Evolutionary conservation across 129 eudicot species (phyloP).

Genomic region (Tagetes patula): DNA sequence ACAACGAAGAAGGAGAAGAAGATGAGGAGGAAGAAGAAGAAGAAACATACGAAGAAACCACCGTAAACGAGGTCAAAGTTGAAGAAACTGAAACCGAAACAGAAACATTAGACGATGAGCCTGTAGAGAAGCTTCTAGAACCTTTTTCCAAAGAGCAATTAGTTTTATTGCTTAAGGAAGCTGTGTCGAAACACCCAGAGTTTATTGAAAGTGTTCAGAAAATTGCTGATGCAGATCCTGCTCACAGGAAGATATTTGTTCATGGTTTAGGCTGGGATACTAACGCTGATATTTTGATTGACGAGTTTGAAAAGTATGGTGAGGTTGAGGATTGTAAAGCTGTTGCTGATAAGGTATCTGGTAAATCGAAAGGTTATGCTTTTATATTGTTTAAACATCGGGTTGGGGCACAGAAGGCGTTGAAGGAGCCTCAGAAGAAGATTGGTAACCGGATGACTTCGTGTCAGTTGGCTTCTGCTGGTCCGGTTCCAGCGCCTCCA

Average conservation of each 20-base stretch:
- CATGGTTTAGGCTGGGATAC: constrained; percentile 93
- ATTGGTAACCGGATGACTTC: constrained; percentile 79
- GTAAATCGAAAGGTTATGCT: constrained; percentile 84
- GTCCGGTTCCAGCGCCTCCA: constrained; percentile 65
- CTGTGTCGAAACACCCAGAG: constrained; percentile 63
- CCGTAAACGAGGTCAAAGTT: constrained; percentile 17
- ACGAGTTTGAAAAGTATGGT: constrained; percentile 68
- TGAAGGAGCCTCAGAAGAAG: constrained; percentile 87
- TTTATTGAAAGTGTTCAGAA: constrained; percentile 53
- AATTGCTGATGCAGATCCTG: constrained; percentile 74
- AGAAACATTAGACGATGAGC: constrained; percentile 51
- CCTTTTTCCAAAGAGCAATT: constrained; percentile 78
- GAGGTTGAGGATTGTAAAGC: constrained; percentile 87
- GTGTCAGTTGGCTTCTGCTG: constrained; percentile 90
- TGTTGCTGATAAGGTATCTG: constrained; percentile 69
- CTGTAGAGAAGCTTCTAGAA: constrained; percentile 74
- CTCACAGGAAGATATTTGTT: constrained; percentile 75
- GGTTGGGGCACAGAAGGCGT: constrained; percentile 68
- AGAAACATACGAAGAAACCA: constrained; percentile 20
- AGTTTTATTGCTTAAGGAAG: constrained; percentile 50
- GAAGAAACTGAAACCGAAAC: constrained; percentile 31
- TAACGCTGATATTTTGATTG: constrained; percentile 49
- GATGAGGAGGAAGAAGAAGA: constrained; percentile 14
- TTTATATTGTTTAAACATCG: constrained; percentile 75
- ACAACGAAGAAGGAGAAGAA: constrained; percentile 20